Evolutionary conservation across 2,329 filamentous ascomycete genomes (phyloP).

Genomic region (Phyllosticta citrichinensis): DNA sequence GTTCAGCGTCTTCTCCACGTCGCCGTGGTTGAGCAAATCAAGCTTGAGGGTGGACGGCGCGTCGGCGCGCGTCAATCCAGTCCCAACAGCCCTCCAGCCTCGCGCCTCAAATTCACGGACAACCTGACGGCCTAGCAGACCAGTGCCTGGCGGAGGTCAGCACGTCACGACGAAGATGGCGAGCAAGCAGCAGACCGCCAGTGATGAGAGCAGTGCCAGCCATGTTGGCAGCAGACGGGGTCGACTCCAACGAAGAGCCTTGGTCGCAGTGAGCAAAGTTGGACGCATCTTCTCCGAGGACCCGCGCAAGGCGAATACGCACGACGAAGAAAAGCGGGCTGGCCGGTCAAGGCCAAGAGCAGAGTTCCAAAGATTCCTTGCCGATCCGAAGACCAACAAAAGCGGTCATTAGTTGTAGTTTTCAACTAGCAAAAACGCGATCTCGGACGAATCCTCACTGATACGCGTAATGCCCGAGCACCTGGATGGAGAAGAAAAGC

Average conservation of each 20-base stretch:
- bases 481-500: slow-evolving; percentile 43
- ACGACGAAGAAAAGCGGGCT: slow-evolving; percentile 43
- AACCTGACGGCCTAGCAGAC: slow-evolving; percentile 72
- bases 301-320: slow-evolving; percentile 33
- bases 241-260: not conserved
- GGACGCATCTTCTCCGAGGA: slow-evolving; percentile 40
- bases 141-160: slow-evolving; percentile 46
- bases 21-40: slow-evolving; percentile 37
- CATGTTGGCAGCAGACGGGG: slow-evolving; percentile 17
- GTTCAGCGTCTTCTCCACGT: slow-evolving; percentile 39
- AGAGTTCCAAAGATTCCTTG: slow-evolving; percentile 69
- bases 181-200: slow-evolving; percentile 42
- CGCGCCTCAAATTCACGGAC: slow-evolving; percentile 56
- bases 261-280: not conserved
- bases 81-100: slow-evolving; percentile 44
- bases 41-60: slow-evolving; percentile 53
- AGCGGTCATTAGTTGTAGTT: slow-evolving; percentile 73
- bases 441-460: slow-evolving; percentile 84
- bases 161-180: slow-evolving; percentile 1
- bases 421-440: slow-evolving; percentile 85
- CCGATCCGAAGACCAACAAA: slow-evolving; percentile 57
- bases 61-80: slow-evolving; percentile 58
- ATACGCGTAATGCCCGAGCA: slow-evolving; percentile 73
- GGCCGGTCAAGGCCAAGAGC: slow-evolving; percentile 13
- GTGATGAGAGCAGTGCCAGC: slow-evolving; percentile 60